Base-by-base conservation (phyloP, 1,284 basidiomycete genomes). In the Melampsora medusae region DNA sequence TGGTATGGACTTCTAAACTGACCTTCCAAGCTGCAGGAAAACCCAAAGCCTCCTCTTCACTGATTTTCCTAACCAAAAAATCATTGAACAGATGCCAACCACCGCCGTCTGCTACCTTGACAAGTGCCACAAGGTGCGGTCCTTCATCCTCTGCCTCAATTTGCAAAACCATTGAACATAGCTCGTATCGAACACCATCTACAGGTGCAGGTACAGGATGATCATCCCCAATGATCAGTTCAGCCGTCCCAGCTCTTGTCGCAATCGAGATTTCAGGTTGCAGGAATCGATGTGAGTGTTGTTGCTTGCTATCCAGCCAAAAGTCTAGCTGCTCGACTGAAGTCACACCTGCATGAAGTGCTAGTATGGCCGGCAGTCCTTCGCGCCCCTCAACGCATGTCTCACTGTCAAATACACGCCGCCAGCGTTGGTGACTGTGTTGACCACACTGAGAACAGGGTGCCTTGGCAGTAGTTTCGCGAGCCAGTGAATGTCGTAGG, bases 71-170 rank as follows among this genome's bases (percentile, higher is more conserved):
- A 5, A 99, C 97, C 2, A 91, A 87, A 82, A 99, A 99, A 82
- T 99, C 96, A 82, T 99, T 99, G 88, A 99, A 99, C 77, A 99
- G 84, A 81, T 91, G 90, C 96, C 96, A 99, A 1, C 89, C 88
- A 1, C 77, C 83, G 10, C 79, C 80, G 1, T 80, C 80, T 2
- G 83, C 79, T 10, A 77, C 68, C 59, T 74, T 92, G 56, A 94
- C 87, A 69, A 97, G 88, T 0, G 93, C 90, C n/a, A 96, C 90
- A 25, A 98, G 86, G 84, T 99, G 96, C 0, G 92, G 90, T 38
- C 87, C 87, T 62, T 88, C 89, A 64, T 90, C 89, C 77, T 91
- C 91, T 4, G 88, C 86, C 75, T 90, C 88, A 6, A 98, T 88
- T 82, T 97, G 92, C 19, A 91, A 89, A 2, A 98, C 88, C 79